Conservation (phyloP, 495 filamentous ascomycete genomes). For the Daldinia vernicosa region DNA sequence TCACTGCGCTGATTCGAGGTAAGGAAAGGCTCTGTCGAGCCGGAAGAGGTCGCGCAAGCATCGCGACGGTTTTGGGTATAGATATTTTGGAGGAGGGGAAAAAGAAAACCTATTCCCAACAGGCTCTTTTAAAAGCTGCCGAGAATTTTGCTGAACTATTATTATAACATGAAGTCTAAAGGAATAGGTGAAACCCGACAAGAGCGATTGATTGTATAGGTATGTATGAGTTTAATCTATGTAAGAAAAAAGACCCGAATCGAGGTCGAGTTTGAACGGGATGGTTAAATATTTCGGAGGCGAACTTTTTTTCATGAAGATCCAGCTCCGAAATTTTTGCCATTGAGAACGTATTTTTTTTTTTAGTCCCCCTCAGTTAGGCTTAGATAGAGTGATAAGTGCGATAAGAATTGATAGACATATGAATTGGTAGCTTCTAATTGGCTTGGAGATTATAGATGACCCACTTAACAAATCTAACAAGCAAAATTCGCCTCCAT, state of each 20-base stretch:
- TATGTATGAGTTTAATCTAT: too few relatives aligned
- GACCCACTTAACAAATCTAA: neutral
- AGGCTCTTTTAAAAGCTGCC: constrained; percentile 32
- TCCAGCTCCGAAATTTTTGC: constrained; percentile 34
- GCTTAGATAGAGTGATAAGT: constrained; percentile 6
- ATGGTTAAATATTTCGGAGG: constrained; percentile 16
- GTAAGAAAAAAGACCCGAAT: constrained; percentile 15
- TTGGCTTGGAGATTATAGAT: constrained; percentile 7
- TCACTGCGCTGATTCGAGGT: constrained; percentile 18
- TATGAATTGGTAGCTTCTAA: constrained; percentile 4
- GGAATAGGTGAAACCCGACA: neutral
- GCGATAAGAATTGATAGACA: neutral
- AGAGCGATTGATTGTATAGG: too few relatives aligned
- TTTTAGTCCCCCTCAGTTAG: constrained; percentile 2
- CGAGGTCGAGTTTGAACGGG: constrained; percentile 2
- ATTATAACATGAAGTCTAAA: constrained; percentile 36
- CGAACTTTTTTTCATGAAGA: constrained; percentile 21
- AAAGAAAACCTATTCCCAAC: constrained; percentile 27
- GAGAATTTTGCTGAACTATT: constrained; percentile 13
- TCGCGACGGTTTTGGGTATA: constrained; percentile 17
- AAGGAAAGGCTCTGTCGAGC: constrained; percentile 36
- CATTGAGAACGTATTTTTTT: constrained; percentile 20
- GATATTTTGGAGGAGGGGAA: constrained; percentile 19
- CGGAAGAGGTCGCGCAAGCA: constrained; percentile 39
- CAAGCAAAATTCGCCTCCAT: neutral